Percentiles rank a stretch among this genome's conserved stretches.
Evolutionary conservation across 306 rosid species (phyloP).

Genomic region (Canavalia gladiata): DNA sequence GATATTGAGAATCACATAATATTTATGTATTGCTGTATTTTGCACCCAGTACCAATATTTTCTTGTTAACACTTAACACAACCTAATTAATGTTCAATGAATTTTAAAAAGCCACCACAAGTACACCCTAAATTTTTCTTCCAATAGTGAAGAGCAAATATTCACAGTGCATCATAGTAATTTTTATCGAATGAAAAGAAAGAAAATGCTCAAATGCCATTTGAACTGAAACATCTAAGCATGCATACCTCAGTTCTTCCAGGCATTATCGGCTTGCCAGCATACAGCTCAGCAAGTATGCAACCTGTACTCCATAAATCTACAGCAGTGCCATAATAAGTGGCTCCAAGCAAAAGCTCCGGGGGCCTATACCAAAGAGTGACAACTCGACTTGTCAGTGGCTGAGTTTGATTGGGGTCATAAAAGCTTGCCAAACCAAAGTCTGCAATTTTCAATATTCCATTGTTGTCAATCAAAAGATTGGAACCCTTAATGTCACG

Average conservation of each 20-base stretch:
- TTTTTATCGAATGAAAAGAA: conserved; percentile 20
- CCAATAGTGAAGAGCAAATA: neutral
- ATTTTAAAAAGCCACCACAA: conserved; percentile 15
- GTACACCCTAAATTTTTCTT: neutral
- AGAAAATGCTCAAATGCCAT: conserved; percentile 36
- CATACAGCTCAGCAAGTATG: conserved; percentile 91
- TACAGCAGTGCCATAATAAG: conserved; percentile 83
- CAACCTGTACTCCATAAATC: conserved; percentile 98
- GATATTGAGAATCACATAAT: conserved; percentile 2
- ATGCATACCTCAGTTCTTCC: conserved; percentile 89
- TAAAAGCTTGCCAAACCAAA: conserved; percentile 92
- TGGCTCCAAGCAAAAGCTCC: conserved; percentile 96
- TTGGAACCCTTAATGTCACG: conserved; percentile 97
- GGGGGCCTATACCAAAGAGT: conserved; percentile 97
- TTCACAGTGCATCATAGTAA: conserved; percentile 5
- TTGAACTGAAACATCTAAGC: conserved; percentile 26
- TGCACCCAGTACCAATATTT: conserved; percentile 2
- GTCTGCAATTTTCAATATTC: conserved; percentile 87
- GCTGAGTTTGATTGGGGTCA: conserved; percentile 79
- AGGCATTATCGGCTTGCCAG: conserved; percentile 96
- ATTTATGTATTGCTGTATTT: neutral
- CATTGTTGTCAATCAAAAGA: conserved; percentile 87
- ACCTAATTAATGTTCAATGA: neutral
- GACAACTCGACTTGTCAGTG: conserved; percentile 92
- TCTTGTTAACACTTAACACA: neutral